Percentiles rank a stretch among this genome's conserved stretches.
These are phyloP conservation scores for Pichia sp. DNA, from an alignment of 1,139 yeast genomes.

Conservation along the genomic window DNA sequence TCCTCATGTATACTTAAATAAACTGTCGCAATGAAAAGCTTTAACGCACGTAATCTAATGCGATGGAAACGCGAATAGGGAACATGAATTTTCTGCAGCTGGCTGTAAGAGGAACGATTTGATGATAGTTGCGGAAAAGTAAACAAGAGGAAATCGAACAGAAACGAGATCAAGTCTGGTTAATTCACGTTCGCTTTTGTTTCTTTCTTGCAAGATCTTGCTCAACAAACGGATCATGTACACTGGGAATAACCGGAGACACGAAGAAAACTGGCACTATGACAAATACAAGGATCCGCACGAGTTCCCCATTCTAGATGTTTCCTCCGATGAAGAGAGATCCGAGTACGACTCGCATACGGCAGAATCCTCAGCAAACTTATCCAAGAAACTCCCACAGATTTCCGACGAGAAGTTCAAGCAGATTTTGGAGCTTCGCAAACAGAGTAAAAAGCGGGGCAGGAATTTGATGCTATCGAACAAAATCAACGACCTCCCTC, in stretches of 20 bases:
- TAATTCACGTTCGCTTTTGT: no score
- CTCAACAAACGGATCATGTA: neutral
- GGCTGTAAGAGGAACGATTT: no score
- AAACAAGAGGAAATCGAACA: no score
- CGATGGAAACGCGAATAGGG: no score
- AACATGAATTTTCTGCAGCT: no score
- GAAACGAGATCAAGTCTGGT: no score
- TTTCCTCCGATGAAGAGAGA: conserved; percentile 8
- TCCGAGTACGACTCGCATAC: neutral
- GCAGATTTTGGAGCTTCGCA: conserved; percentile 2
- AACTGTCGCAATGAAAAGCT: no score
- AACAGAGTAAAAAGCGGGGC: neutral
- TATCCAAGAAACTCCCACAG: conserved; percentile 10
- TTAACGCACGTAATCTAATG: no score
- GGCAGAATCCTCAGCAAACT: conserved; percentile 6
- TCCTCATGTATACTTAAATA: no score
- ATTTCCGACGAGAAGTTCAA: conserved; percentile 12
- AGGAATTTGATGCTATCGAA: neutral
- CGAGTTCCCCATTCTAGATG: conserved; percentile 13
- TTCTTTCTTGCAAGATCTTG: neutral
- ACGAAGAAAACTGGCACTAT: conserved; percentile 14
- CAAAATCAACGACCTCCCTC: neutral
- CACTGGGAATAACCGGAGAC: neutral
- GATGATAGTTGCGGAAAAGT: no score
- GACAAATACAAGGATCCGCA: conserved; percentile 14